phyloP scores from a whole-genome alignment of 495 filamentous ascomycete genomes.

The Penicillium dipodomyicola region DNA sequence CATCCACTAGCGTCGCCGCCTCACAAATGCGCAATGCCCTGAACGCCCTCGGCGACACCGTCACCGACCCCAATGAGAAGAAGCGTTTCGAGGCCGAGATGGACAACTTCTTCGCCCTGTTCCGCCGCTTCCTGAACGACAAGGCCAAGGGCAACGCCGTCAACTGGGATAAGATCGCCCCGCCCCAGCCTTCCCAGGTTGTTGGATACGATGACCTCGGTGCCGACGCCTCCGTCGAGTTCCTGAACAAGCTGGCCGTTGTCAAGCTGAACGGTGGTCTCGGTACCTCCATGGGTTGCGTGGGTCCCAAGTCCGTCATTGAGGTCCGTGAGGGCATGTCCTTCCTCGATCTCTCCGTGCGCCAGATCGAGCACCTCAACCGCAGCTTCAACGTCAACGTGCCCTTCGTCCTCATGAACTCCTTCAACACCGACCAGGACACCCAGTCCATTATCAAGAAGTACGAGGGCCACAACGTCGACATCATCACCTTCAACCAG shows the following conservation, averaged over 20 bases:
- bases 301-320: constrained; percentile 98
- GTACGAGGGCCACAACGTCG: constrained; percentile 99
- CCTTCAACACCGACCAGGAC: constrained; percentile 99
- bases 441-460: constrained; percentile 99
- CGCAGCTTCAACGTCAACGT: constrained; percentile 96
- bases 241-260: constrained; percentile 96
- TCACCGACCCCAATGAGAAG: constrained; percentile 78
- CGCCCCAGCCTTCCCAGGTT: constrained; percentile 86
- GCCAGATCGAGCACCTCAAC: constrained; percentile 99
- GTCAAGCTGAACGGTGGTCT: constrained; percentile 99
- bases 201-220: constrained; percentile 86
- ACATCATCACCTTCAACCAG: constrained; percentile 99
- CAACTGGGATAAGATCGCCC: constrained; percentile 95
- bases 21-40: constrained; percentile 98
- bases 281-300: constrained; percentile 99
- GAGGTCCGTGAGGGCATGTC: constrained; percentile 99
- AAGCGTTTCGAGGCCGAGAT: constrained; percentile 97
- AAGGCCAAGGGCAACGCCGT: constrained; percentile 95
- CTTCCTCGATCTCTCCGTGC: constrained; percentile 97
- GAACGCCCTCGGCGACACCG: constrained; percentile 86
- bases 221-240: constrained; percentile 82
- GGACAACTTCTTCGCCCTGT: constrained; percentile 99
- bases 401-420: constrained; percentile 99
- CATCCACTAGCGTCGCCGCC: constrained; percentile 94
- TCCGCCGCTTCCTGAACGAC: constrained; percentile 96